Evolutionary conservation across 139 green algal species (phyloP).

Genomic region (Tetradesmus obliquus): DNA sequence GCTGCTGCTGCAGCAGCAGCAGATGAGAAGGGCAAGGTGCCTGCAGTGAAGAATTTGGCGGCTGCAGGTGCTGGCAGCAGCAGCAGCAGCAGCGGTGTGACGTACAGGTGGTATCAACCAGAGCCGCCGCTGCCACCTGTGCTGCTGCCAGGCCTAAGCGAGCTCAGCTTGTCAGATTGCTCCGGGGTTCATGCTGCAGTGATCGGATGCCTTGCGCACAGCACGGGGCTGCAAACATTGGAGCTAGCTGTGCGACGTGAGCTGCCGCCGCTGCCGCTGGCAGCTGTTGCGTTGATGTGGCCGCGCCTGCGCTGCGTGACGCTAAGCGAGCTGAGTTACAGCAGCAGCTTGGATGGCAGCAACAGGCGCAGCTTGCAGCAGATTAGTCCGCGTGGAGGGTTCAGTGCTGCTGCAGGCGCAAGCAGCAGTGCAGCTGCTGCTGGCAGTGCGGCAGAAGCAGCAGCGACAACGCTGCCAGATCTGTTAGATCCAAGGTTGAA

Average conservation of each 20-base stretch:
- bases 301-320: not conserved
- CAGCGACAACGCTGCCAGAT: constrained; percentile 21
- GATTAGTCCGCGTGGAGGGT: too few relatives aligned
- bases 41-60: not conserved
- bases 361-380: not conserved
- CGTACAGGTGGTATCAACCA: not conserved
- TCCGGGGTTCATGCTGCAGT: not conserved
- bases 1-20: constrained; percentile 13
- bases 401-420: not conserved
- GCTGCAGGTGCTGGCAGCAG: not conserved
- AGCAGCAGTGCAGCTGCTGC: constrained; percentile 2
- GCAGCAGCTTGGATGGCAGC: not conserved
- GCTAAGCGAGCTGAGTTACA: not conserved
- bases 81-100: not conserved
- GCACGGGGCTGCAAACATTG: not conserved
- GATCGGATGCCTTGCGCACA: constrained; percentile 31
- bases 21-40: constrained; percentile 9
- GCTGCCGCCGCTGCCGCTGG: not conserved
- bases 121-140: constrained; percentile 9
- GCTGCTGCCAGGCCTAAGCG: not conserved
- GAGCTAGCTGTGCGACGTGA: not conserved
- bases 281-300: constrained; percentile 18
- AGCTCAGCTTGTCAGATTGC: not conserved
- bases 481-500: constrained; percentile 14
- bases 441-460: not conserved